Evolutionary conservation across 768 basidiomycete genomes (phyloP), one percentile per base, ranked within the genome.

Genomic region (Leccinellum albellum): DNA sequence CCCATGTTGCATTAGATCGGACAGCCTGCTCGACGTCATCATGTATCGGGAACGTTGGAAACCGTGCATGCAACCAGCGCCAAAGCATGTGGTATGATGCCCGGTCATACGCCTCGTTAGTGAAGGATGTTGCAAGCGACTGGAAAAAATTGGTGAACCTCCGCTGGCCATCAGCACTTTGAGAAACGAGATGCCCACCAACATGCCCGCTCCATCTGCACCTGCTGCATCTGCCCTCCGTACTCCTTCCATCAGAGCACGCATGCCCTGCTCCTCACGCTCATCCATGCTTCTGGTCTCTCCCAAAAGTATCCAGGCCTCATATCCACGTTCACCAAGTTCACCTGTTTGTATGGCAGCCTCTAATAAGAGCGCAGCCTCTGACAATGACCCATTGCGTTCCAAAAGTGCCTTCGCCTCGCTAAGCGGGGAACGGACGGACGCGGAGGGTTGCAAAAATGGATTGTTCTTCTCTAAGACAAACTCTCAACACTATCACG

Each of bases 61-160:
- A 87, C 48, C 81, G 82, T 35, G 87, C 82, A 54, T 76, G 75
- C 50, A 98, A 77, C 91, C 93, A 98, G 31, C 88, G 88, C 50
- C 95, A 81, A 15, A 99, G 81, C 78, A 88, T 91, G 0, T 85
- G 76, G 67, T 96, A 85, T 3, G 95, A 89, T 7, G 87, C 94
- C 12, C 89, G 80, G 64, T 98, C 95, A 64, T 87, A 89, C 0
- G 84, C 84, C 74, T 98, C 96, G 66, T 98, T 99, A 31, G 95
- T 96, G 71, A 91, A 98, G 9, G 93, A 94, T 61, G 98, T 94
- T 1, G 96, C 94, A 32, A 98, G 82, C 6, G 94, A 94, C 95
- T 98, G 40, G 32, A 35, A 51, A n/a, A 42, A 32, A 50, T 9
- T 13, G 21, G 68, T 26, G 67, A 66, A 58, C 33, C 45, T 37